Evolutionary conservation across 2,329 filamentous ascomycete genomes (phyloP).

Genomic region (Esteya vermicola): DNA sequence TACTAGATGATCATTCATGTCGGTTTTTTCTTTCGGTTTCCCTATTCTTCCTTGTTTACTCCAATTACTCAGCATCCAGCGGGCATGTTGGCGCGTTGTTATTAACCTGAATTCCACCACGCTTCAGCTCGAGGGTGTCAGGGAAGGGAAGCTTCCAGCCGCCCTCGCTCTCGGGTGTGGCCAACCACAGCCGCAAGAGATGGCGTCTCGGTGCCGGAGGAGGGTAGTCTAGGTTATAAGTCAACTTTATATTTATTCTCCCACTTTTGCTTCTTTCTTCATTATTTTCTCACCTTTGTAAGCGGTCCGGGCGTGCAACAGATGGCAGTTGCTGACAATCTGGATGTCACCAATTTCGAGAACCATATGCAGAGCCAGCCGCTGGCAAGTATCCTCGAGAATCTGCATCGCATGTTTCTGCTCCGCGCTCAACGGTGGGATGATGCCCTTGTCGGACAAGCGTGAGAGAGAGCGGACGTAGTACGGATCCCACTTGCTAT

Average conservation of each 20-base stretch:
- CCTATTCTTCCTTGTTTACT: no score
- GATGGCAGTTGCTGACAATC: slow-evolving; percentile 67
- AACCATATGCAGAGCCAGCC: slow-evolving; percentile 68
- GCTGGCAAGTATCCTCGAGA: slow-evolving; percentile 62
- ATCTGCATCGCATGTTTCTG: slow-evolving; percentile 55
- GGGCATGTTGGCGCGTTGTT: slow-evolving; percentile 61
- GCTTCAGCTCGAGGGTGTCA: slow-evolving; percentile 71
- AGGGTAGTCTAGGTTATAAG: slow-evolving; percentile 27
- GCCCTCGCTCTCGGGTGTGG: slow-evolving; percentile 67
- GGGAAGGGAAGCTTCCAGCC: slow-evolving; percentile 77
- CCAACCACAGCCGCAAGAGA: slow-evolving; percentile 72
- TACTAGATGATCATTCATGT: no score
- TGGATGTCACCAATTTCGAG: slow-evolving; percentile 81
- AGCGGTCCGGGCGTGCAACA: slow-evolving; percentile 67
- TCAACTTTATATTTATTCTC: background rate
- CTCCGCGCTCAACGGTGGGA: slow-evolving; percentile 55
- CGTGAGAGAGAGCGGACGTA: slow-evolving; percentile 63
- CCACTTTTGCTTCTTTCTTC: background rate
- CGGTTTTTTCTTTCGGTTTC: no score
- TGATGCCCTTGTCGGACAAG: slow-evolving; percentile 58
- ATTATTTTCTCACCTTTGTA: slow-evolving; percentile 44
- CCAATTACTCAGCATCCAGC: slow-evolving; percentile 60
- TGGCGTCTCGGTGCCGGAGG: slow-evolving; percentile 60
- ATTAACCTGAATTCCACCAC: slow-evolving; percentile 79
- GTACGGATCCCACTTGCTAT: slow-evolving; percentile 85